Evolutionary conservation across 768 basidiomycete species (phyloP), one percentile per base, ranked within the genome.

Genomic region (Russula brevipes): DNA sequence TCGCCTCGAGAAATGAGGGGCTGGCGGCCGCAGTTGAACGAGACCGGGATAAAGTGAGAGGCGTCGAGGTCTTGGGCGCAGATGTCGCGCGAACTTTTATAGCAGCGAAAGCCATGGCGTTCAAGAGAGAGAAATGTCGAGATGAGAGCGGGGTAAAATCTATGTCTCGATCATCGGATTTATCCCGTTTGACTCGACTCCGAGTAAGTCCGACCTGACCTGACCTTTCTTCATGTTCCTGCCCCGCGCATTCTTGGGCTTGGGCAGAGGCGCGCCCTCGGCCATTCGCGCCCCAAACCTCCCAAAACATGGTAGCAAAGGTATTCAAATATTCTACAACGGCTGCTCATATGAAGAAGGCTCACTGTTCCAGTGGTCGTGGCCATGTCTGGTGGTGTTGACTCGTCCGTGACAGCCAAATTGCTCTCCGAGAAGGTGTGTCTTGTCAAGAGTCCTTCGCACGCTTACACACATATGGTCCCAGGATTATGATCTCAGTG

Each of bases 311-410:
- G 74, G 74, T 7, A 68, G 69, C 63, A 69, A 69, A 51, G 74
- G 74, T 74, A 61, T 5, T 63, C 55, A 19, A 41, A 45, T 44
- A 0, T 30, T 30, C 3, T 36, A 41, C 30, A 1, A 11, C 10
- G 35, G 38, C 46, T 3, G 24, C 51, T 19, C 10, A 12, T 35
- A 45, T n/a, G 6, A 12, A 35, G 1, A 47, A 56, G 51, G 11
- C 31, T 42, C 4, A 5, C 7, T 12, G 16, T 38, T 19, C 47
- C 66, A 94, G 94, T 98, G 52, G 83, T 91, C 6, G 84, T 96
- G 8, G 93, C 90, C 24, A 94, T 97, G 90, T 95, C 92, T 0
- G 95, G 95, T 33, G 95, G 95, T 3, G 94, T 98, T 12, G 95
- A 98, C 72, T 96, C 94, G 5, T 93, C 91, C 2, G 92, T 96